Evolutionary conservation across 1,139 yeast genomes (phyloP), one percentile per base, ranked within the genome.

Genomic region (Meyerozyma elateridarum): DNA sequence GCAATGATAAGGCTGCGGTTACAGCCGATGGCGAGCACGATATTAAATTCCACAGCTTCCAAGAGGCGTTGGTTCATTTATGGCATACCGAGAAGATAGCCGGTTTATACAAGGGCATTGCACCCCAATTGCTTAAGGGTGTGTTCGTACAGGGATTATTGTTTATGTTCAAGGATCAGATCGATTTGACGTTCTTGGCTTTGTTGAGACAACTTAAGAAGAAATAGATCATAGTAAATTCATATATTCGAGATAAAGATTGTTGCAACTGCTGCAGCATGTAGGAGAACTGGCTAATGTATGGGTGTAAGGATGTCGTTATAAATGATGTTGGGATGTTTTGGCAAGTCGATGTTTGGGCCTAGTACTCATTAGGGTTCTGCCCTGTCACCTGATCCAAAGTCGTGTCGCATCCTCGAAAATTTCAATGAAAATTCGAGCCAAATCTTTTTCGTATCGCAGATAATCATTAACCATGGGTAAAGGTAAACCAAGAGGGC

Each of bases 401-500:
- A 18, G 27, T 24, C 27, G 27, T 24, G 27, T 24, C 18, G 27
- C 15, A 17, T 13, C 27, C 27, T 18, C 27, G 27, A 24, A 24
- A 24, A 24, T 24, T 24, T 24, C 14, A 17, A 24, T 24, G 27
- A 24, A 24, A 24, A 24, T 15, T 18, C 27, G 14, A 17, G 15
- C 27, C 20, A 22, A 24, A 9, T 24, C 27, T 24, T 24, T 24
- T 24, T 24, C 27, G n/a, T n/a, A n/a, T n/a, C 27, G 27, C 37
- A 32, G 30, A 31, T 31, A 37, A 35, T 45, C 46, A 48, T 43
- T 49, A 57, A 77, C 59, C 61, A 82, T 82, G 91, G 89, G 89
- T 72, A 83, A 79, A 71, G 91, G 91, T 70, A 84, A 84, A 75
- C 95, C 95, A 75, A 83, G 95, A 80, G 95, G 98, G 72, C 81